A percentile compares a stretch with the other conserved stretches of the same genome.
These are phyloP conservation scores for Durio zibethinus DNA, from an alignment of 345 rosid species.

Conservation along the genomic window DNA sequence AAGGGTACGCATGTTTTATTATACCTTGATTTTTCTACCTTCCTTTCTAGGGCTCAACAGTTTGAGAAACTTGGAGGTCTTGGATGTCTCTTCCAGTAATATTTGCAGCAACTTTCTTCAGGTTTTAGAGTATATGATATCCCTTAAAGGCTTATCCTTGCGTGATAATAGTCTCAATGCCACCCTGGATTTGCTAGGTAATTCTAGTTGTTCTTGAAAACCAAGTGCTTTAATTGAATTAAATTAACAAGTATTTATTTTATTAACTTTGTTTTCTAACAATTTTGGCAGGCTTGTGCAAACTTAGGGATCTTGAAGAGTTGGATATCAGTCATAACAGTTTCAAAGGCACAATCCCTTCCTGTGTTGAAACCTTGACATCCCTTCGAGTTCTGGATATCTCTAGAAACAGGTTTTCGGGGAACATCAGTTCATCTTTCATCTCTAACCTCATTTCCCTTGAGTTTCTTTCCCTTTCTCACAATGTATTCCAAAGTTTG, in stretches of 20 bases:
- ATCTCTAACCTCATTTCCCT: constrained; percentile 11
- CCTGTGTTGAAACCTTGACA: constrained; percentile 13
- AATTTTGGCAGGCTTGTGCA: constrained; percentile 18
- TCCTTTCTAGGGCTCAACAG: background rate
- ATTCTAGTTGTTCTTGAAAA: background rate
- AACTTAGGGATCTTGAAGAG: constrained; percentile 19
- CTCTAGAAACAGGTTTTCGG: constrained; percentile 20
- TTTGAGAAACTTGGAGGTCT: constrained; percentile 5
- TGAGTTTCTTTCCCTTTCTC: constrained; percentile 21
- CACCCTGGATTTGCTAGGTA: background rate
- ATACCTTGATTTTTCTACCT: background rate
- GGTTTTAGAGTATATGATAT: background rate
- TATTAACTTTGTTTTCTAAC: background rate
- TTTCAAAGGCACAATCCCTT: constrained; percentile 12
- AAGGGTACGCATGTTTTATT: too few species aligned
- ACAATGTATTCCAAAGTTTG: constrained; percentile 23
- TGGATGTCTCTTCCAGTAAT: background rate
- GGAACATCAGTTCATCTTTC: constrained; percentile 21
- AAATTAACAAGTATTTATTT: background rate
- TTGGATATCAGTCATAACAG: constrained; percentile 25
- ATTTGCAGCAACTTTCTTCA: background rate
- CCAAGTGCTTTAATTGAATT: background rate
- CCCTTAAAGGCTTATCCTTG: background rate
- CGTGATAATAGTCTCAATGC: background rate
- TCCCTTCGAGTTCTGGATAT: constrained; percentile 27